Evolutionary conservation across 148 eudicot species (phyloP).

Genomic region (Euryodendron excelsum): DNA sequence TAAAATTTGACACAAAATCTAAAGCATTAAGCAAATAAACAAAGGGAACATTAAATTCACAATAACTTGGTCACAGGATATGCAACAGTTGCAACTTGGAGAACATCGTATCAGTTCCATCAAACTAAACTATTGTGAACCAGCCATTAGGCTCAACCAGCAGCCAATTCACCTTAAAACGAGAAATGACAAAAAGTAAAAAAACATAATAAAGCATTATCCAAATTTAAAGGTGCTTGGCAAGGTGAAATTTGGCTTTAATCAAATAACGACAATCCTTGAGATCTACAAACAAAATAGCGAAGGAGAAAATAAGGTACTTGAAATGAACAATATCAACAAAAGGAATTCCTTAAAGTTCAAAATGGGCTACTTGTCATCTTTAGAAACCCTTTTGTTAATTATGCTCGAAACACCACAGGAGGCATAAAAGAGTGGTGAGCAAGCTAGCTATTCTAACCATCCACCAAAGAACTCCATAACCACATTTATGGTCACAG

Average conservation of each 20-base stretch:
- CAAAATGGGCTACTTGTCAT: neutral
- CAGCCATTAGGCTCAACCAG: neutral
- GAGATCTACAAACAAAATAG: neutral
- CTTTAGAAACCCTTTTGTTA: neutral
- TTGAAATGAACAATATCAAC: neutral
- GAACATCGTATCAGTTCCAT: neutral
- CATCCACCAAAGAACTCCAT: neutral
- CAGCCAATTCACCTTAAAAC: neutral
- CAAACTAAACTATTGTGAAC: neutral
- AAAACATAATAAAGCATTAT: neutral
- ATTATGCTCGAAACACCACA: neutral
- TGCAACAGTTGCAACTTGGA: too few relatives aligned
- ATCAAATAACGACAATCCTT: neutral
- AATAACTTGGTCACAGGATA: neutral
- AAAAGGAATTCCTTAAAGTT: neutral
- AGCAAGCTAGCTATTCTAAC: neutral
- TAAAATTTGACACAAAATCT: neutral
- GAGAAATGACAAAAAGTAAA: neutral
- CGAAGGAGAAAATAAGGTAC: neutral
- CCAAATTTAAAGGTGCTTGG: neutral
- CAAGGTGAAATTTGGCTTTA: neutral
- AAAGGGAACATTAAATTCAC: neutral
- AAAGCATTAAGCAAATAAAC: neutral
- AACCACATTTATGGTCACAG: neutral
- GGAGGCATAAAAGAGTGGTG: neutral